Evolutionary conservation across 192 early-diverging fungal species (phyloP).

Genomic region (Podila minutissima): DNA sequence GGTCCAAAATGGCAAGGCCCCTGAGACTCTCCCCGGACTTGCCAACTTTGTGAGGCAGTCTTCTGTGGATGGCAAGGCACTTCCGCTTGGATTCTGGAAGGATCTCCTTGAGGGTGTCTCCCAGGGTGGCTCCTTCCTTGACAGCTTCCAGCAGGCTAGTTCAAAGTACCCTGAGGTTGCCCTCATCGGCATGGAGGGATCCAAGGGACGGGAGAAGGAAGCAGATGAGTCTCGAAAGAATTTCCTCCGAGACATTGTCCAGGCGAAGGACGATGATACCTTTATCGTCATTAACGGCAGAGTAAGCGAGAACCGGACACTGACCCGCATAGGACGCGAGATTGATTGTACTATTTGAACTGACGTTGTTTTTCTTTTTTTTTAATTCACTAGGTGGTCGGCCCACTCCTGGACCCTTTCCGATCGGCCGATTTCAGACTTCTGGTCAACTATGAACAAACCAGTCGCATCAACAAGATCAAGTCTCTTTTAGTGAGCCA

Average conservation of each 20-base stretch:
- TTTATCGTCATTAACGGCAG: conserved; percentile 73
- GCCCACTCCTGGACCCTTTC: conserved; percentile 62
- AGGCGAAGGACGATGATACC: conserved; percentile 21
- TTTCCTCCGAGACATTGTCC: conserved; percentile 23
- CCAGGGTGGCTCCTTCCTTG: conserved; percentile 1
- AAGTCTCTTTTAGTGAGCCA: conserved; percentile 8
- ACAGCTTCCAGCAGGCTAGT: conserved; percentile 6
- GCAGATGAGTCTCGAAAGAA: not conserved
- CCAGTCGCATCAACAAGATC: conserved; percentile 56
- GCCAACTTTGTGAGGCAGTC: conserved; percentile 37
- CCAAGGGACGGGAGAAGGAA: conserved; percentile 22
- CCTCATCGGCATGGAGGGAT: conserved; percentile 23
- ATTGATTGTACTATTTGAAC: not conserved
- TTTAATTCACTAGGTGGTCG: conserved; percentile 48
- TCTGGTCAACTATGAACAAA: conserved; percentile 68
- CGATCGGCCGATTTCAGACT: conserved; percentile 63
- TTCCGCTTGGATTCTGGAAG: conserved; percentile 43
- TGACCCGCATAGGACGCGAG: no score
- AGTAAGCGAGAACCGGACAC: conserved; percentile 25
- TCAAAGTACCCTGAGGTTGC: conserved; percentile 20
- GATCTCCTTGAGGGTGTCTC: conserved; percentile 13
- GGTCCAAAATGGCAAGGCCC: conserved; percentile 58
- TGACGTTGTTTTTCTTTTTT: not conserved
- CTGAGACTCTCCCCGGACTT: not conserved
- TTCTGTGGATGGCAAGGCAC: conserved; percentile 18